Evolutionary conservation across 441 rosid species (phyloP).

Genomic region (Rhodomyrtus psidioides): DNA sequence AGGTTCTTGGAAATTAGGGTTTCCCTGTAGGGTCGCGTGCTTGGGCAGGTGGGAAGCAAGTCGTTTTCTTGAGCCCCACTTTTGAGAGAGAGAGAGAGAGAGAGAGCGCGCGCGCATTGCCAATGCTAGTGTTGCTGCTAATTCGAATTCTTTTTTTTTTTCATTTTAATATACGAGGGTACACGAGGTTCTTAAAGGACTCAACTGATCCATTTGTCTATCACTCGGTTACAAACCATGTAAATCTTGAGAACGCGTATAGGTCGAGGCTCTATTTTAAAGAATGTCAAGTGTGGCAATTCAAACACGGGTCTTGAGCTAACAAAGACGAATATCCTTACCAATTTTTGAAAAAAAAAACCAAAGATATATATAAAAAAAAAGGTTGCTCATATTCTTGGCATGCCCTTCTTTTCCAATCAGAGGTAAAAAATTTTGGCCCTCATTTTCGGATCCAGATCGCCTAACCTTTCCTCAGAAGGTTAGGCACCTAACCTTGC

Average conservation of each 20-base stretch:
- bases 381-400: background rate
- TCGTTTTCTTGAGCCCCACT: slow-evolving; percentile 36
- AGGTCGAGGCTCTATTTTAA: background rate
- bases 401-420: background rate
- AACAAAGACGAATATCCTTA: background rate
- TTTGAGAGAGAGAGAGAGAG: background rate
- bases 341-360: background rate
- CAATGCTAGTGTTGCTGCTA: background rate
- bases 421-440: background rate
- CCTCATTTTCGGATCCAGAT: background rate
- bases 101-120: background rate
- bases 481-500: too few relatives aligned
- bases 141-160: background rate
- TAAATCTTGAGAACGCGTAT: background rate
- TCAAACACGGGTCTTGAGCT: background rate
- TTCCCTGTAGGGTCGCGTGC: slow-evolving; percentile 45
- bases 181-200: background rate
- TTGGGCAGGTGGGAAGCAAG: slow-evolving; percentile 53
- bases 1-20: slow-evolving; percentile 47
- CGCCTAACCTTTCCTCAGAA: too few relatives aligned
- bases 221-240: too few relatives aligned
- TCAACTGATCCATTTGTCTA: background rate
- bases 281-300: background rate
- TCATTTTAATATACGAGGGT: background rate
- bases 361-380: background rate